Conservation (phyloP, 805 yeast species). For the Cyberlindnera xylosilytica region DNA sequence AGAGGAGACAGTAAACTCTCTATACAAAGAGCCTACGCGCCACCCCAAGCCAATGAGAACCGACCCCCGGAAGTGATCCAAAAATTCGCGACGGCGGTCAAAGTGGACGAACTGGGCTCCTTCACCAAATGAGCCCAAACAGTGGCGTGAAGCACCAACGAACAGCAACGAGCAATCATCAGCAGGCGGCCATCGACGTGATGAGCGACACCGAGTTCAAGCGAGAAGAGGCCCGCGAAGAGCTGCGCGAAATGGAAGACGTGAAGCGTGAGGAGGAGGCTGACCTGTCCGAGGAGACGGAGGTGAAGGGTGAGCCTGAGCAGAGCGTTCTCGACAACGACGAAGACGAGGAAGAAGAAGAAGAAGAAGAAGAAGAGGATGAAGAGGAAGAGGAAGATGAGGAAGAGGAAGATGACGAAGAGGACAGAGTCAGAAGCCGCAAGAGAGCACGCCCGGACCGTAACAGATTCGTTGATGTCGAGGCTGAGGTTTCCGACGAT, state of each 20-base stretch:
- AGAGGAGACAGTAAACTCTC: too few species aligned
- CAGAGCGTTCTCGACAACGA: slow-evolving; percentile 35
- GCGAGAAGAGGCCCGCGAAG: slow-evolving; percentile 24
- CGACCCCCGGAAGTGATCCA: too few species aligned
- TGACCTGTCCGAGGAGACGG: slow-evolving; percentile 20
- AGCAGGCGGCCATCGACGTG: too few species aligned
- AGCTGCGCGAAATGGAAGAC: slow-evolving; percentile 24
- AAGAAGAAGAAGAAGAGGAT: slow-evolving; percentile 42
- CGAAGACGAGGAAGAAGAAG: slow-evolving; percentile 22
- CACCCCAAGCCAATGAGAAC: too few species aligned
- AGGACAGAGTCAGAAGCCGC: slow-evolving; percentile 43
- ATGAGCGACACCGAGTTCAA: slow-evolving; percentile 27
- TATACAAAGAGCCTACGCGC: too few species aligned
- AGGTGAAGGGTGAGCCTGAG: slow-evolving; percentile 34
- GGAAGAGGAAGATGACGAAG: slow-evolving; percentile 48
- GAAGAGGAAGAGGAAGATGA: slow-evolving; percentile 40
- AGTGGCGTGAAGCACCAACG: too few species aligned
- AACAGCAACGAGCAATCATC: slow-evolving; percentile 2
- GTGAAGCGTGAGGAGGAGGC: slow-evolving; percentile 23
- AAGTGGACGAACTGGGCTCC: too few species aligned
- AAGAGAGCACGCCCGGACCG: slow-evolving; percentile 47
- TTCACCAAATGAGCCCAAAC: too few species aligned
- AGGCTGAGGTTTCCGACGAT: slow-evolving; percentile 98
- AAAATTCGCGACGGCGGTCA: too few species aligned
- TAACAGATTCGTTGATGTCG: slow-evolving; percentile 90